Conservation (phyloP, 495 filamentous ascomycete genomes). For the Aspergillus funiculosus region DNA sequence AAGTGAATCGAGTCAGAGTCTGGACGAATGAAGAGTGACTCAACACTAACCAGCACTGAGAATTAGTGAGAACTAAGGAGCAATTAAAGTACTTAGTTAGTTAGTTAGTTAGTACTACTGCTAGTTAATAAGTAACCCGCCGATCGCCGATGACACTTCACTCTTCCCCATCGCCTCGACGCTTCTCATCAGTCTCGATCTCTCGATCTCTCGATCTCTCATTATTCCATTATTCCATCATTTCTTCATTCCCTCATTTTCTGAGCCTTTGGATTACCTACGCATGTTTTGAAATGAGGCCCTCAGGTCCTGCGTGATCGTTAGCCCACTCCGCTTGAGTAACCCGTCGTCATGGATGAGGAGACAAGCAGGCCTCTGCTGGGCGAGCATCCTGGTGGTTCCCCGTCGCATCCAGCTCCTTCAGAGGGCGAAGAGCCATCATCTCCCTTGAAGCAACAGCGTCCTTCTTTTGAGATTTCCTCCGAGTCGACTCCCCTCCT, state of each 20-base stretch:
- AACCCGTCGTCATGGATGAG: conserved; percentile 31
- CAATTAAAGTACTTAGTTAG: too few species aligned
- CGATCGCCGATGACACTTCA: conserved; percentile 45
- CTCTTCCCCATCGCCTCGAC: conserved; percentile 19
- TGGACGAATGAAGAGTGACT: conserved; percentile 51
- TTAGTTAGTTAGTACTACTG: too few species aligned
- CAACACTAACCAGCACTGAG: too few species aligned
- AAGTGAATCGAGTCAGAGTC: neutral
- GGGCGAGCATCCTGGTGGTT: conserved; percentile 20
- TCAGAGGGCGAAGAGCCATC: conserved; percentile 2
- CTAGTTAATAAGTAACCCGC: neutral
- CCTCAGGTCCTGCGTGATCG: neutral
- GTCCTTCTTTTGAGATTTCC: conserved; percentile 32
- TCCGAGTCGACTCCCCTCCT: conserved; percentile 43
- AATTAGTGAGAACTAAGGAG: too few species aligned
- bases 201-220: neutral
- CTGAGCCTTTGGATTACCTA: too few species aligned
- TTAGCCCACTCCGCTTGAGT: conserved; percentile 9
- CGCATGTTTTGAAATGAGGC: conserved; percentile 3
- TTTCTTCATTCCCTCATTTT: conserved; percentile 1
- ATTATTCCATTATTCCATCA: conserved; percentile 2
- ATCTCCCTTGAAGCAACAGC: conserved; percentile 14
- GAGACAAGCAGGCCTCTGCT: conserved; percentile 32
- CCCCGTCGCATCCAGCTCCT: conserved; percentile 16
- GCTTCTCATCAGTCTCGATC: neutral